Evolutionary conservation across 768 basidiomycete species (phyloP), one percentile per base, ranked within the genome.

Genomic region (Rhodocollybia butyracea): DNA sequence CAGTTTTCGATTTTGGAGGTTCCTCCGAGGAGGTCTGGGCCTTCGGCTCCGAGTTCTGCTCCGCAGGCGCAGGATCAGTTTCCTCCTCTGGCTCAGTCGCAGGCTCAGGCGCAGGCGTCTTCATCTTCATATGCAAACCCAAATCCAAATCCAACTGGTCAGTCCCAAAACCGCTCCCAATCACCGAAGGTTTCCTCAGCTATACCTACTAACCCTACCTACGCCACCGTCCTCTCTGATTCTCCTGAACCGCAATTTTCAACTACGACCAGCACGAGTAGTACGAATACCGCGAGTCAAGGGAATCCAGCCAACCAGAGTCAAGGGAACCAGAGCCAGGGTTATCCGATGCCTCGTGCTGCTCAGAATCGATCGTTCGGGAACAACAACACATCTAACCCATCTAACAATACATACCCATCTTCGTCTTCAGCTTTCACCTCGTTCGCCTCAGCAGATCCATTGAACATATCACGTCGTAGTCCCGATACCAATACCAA

Each of bases 281-380:
- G 11, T 45, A 13, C 26, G 15, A 1, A n/a, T n/a, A n/a, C n/a
- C n/a, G n/a, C n/a, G n/a, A n/a, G n/a, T n/a, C n/a, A n/a, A n/a
- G n/a, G n/a, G n/a, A n/a, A n/a, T n/a, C n/a, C n/a, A n/a, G n/a
- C n/a, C n/a, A n/a, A n/a, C n/a, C n/a, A n/a, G n/a, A n/a, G n/a
- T n/a, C n/a, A n/a, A n/a, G n/a, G n/a, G n/a, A n/a, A n/a, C 22
- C 21, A 21, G 15, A 50, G 27, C 32, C 48, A 50, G 22, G 24
- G 21, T 50, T 50, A 50, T 50, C 48, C 48, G 48, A 50, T 50
- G 48, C 48, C 48, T 50, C 48, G 19, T 50, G 48, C 15, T 34
- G 21, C n/a, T 26, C 32, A 50, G 7, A 34, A n/a, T 50, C 48
- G 48, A 50, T 50, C 48, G 15, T 15, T 31, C 26, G n/a, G n/a